These are phyloP conservation scores for Fusarium zealandicum DNA, from an alignment of 2,329 filamentous ascomycete species.

Conservation along the genomic window DNA sequence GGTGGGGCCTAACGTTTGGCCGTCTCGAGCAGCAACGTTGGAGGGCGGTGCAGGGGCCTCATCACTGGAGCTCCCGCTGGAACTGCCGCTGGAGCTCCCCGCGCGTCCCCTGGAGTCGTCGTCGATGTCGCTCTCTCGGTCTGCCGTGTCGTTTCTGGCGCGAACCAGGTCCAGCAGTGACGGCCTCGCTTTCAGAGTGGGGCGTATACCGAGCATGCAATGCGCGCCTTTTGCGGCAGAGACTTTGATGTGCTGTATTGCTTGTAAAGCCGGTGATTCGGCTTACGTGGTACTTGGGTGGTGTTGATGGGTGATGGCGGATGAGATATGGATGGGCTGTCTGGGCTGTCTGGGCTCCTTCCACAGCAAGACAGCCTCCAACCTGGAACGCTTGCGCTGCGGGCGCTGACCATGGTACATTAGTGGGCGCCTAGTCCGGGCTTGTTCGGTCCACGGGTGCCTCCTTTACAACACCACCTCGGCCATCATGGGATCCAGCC, in stretches of 20 bases:
- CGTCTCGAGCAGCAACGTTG: constrained; percentile 15
- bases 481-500: neutral
- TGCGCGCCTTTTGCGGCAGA: constrained; percentile 23
- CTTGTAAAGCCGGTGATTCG: constrained; percentile 8
- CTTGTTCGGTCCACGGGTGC: constrained; percentile 4
- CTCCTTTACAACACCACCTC: neutral
- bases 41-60: constrained; percentile 32
- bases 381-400: constrained; percentile 3
- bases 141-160: constrained; percentile 42
- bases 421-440: constrained; percentile 10
- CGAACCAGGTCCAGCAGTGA: constrained; percentile 61
- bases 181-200: constrained; percentile 59
- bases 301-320: constrained; percentile 1
- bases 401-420: constrained; percentile 3
- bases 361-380: neutral
- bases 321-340: neutral
- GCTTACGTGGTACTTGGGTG: constrained; percentile 5
- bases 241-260: constrained; percentile 12
- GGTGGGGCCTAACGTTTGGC: constrained; percentile 18
- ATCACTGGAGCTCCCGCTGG: constrained; percentile 28
- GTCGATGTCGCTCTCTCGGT: constrained; percentile 12
- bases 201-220: constrained; percentile 61
- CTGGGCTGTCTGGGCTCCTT: neutral
- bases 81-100: constrained; percentile 16
- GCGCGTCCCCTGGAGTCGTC: constrained; percentile 3